Evolutionary conservation across 129 eudicot genomes (phyloP).

Genomic region (Centrapalus pauciflorus): DNA sequence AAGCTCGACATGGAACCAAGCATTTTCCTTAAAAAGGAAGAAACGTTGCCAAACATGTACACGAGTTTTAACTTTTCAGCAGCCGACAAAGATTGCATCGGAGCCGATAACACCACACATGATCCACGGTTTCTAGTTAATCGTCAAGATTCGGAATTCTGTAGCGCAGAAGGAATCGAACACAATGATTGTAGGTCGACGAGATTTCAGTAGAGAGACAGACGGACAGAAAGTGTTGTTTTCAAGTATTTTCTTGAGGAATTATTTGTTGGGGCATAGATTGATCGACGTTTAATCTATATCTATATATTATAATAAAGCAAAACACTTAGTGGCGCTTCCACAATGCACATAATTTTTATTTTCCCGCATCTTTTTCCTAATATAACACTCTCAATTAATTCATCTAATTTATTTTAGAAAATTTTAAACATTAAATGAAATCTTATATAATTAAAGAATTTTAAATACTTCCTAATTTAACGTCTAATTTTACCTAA

Average conservation of each 20-base stretch:
- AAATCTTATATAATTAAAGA: too few relatives aligned
- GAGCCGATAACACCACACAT: constrained; percentile 4
- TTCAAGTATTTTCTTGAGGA: constrained; percentile 1
- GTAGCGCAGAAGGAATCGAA: background rate
- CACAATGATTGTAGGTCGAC: constrained; percentile 3
- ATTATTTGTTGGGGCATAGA: background rate
- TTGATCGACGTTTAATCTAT: too few relatives aligned
- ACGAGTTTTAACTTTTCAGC: background rate
- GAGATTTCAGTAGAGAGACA: constrained; percentile 14
- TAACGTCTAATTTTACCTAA: too few relatives aligned
- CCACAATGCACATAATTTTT: too few relatives aligned
- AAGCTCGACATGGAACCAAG: constrained; percentile 41
- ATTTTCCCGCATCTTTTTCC: too few relatives aligned
- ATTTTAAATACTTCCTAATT: too few relatives aligned
- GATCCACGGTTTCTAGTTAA: constrained; percentile 15
- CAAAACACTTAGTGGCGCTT: too few relatives aligned
- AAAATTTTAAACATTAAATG: too few relatives aligned
- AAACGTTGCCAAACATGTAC: constrained; percentile 10
- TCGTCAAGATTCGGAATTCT: constrained; percentile 4
- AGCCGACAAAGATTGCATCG: constrained; percentile 4
- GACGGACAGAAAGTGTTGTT: background rate
- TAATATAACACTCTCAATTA: too few relatives aligned
- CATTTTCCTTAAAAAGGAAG: constrained; percentile 28
- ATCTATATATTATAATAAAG: too few relatives aligned
- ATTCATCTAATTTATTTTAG: too few relatives aligned